phyloP scores from a whole-genome alignment of 176 grass and related monocot genomes.

The Miscanthus lutarioriparius region DNA sequence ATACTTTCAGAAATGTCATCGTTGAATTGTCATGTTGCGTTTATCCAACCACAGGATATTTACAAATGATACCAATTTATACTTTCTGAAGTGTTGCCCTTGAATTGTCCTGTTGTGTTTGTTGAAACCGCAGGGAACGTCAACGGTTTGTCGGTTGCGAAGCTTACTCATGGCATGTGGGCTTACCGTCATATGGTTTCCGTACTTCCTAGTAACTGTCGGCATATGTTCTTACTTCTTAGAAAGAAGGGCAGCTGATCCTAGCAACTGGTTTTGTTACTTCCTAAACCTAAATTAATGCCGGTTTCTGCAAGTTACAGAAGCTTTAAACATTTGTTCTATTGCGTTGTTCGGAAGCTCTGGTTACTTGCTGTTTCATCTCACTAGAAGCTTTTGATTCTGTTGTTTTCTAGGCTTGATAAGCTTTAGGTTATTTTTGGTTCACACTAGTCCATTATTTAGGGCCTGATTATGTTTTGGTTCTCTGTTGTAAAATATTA shows the following conservation, averaged over 20 bases:
- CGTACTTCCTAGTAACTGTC: background rate
- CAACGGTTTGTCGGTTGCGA: background rate
- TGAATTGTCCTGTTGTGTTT: slow-evolving; percentile 2
- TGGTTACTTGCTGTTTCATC: background rate
- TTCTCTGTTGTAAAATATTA: background rate
- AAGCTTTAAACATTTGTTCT: background rate
- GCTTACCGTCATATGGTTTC: background rate
- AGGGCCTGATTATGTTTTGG: background rate
- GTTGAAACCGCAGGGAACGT: background rate
- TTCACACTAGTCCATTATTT: background rate
- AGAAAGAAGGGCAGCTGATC: background rate
- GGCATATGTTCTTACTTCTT: background rate
- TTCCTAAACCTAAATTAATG: background rate
- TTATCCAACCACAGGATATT: background rate
- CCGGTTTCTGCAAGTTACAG: background rate
- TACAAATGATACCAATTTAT: background rate
- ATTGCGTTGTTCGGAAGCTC: background rate
- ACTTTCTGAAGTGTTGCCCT: slow-evolving; percentile 3
- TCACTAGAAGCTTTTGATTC: background rate
- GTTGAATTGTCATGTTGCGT: slow-evolving; percentile 2
- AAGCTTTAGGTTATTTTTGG: slow-evolving; percentile 23
- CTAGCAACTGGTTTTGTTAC: background rate
- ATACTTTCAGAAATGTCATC: background rate
- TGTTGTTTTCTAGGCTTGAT: slow-evolving; percentile 7
- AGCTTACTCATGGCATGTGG: background rate